Base-by-base conservation (phyloP, 306 rosid genomes). In the Corylus heterophylla region DNA sequence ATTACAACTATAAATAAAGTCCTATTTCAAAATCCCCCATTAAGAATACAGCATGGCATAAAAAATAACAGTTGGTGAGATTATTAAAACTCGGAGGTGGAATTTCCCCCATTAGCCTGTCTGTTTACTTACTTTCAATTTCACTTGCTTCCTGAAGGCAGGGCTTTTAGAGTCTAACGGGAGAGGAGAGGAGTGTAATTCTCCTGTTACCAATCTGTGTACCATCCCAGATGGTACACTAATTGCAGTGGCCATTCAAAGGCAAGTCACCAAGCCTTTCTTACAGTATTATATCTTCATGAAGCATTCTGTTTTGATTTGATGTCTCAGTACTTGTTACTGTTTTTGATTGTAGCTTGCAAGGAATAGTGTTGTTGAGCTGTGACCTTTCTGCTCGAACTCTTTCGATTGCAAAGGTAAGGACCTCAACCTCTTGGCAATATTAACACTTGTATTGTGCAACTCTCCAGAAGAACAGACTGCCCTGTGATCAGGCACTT, bases 161-260 rank as follows among this genome's bases (percentile, higher is more conserved):
- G 99, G 91, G 78, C 85, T 87, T 72, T n/a, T 88, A 78, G 98
- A 85, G 75, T 87, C 90, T 39, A 81, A 88, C 52, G 92, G 83
- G 51, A 79, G 78, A 47, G 87, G 83, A 78, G 87, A 85, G 78
- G 94, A 91, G 39, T 85, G 83, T 73, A 79, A 72, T 82, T 83
- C 85, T 68, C 93, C 94, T 49, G 80, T 92, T 79, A 93, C 93
- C 42, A 85, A 87, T 85, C 71, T 95, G 62, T 92, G 94, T 85
- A 87, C 91, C 72, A 81, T 70, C 72, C 58, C 74, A 11, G 94
- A 86, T 82, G 90, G 96, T 74, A 72, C 81, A 73, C 89, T 86
- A 78, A 90, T 95, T 89, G 97, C 97, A 0, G 97, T 89, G 78
- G 93, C 98, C 61, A 80, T 93, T 72, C 99, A 95, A 82, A 89